Evolutionary conservation across 768 basidiomycete genomes (phyloP).

Genomic region (Cytidiella melzeri): DNA sequence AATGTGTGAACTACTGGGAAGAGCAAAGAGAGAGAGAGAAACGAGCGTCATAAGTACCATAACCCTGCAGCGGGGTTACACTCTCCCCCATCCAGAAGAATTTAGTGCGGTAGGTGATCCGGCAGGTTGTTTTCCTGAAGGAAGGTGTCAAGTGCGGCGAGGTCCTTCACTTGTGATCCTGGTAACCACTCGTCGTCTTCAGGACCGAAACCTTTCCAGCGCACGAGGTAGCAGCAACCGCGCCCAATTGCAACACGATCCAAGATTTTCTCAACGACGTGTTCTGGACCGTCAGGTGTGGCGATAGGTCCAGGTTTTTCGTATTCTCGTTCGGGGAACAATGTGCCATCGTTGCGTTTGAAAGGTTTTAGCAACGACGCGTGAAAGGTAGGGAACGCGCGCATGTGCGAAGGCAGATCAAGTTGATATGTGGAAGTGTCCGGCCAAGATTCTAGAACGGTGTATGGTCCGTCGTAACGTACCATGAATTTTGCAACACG

Average conservation of each 20-base stretch:
- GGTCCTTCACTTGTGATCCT: slow-evolving; percentile 18
- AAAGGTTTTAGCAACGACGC: slow-evolving; percentile 24
- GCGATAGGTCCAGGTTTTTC: slow-evolving; percentile 22
- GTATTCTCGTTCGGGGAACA: slow-evolving; percentile 30
- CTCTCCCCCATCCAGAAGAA: background rate
- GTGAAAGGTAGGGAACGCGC: slow-evolving; percentile 31
- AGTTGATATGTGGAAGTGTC: slow-evolving; percentile 16
- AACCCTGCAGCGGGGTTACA: slow-evolving; percentile 1
- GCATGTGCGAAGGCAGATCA: slow-evolving; percentile 13
- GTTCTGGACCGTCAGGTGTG: slow-evolving; percentile 23
- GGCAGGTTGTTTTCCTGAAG: background rate
- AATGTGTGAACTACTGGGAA: no score
- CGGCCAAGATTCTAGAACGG: slow-evolving; percentile 10
- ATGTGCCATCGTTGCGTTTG: slow-evolving; percentile 28
- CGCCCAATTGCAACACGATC: slow-evolving; percentile 19
- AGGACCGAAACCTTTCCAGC: slow-evolving; percentile 26
- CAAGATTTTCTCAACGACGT: slow-evolving; percentile 25
- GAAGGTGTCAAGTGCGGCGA: slow-evolving; percentile 20
- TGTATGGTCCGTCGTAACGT: slow-evolving; percentile 24
- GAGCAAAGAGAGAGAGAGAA: no score
- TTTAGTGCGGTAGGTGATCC: background rate
- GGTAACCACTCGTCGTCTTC: slow-evolving; percentile 27
- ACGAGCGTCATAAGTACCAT: no score
- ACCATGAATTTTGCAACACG: slow-evolving; percentile 38
- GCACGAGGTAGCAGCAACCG: slow-evolving; percentile 28